Evolutionary conservation across 2,329 filamentous ascomycete species (phyloP).

Genomic region (Cladosporium sphaerospermum): DNA sequence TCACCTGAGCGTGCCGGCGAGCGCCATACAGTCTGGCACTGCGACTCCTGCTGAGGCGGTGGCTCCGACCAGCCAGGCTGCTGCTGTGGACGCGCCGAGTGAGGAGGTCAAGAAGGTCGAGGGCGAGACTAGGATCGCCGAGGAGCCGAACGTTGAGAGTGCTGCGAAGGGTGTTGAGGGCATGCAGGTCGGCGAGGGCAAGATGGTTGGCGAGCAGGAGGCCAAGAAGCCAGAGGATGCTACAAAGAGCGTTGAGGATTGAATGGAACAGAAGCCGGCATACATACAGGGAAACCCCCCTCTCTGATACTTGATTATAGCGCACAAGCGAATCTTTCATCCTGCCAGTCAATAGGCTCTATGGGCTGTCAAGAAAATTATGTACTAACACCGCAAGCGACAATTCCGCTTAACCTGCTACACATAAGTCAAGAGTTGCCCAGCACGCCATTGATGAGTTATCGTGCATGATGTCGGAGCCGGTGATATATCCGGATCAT

Average conservation of each 20-base stretch:
- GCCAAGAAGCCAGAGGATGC: slow-evolving; percentile 27
- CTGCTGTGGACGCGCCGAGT: slow-evolving; percentile 20
- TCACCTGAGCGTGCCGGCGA: slow-evolving; percentile 13
- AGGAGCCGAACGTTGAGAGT: slow-evolving; percentile 10
- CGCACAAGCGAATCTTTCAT: too few relatives aligned
- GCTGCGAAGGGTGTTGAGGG: slow-evolving; percentile 15
- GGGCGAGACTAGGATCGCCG: slow-evolving; percentile 14
- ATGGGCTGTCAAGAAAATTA: too few relatives aligned
- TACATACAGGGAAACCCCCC: too few relatives aligned
- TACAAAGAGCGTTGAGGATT: slow-evolving; percentile 34
- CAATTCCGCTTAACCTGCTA: neutral
- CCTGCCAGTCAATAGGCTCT: too few relatives aligned
- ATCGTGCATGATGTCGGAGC: neutral
- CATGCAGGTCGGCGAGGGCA: slow-evolving; percentile 14
- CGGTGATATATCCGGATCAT: neutral
- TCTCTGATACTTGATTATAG: too few relatives aligned
- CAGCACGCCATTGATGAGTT: neutral
- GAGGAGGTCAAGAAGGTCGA: slow-evolving; percentile 31
- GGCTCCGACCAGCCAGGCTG: neutral
- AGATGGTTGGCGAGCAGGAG: slow-evolving; percentile 18
- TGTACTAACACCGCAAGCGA: neutral
- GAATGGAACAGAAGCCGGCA: neutral
- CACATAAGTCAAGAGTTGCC: neutral
- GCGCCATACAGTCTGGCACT: slow-evolving; percentile 6
- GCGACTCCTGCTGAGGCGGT: slow-evolving; percentile 1